Conservation (phyloP, 441 rosid species). For the Isatis lusitanica region DNA sequence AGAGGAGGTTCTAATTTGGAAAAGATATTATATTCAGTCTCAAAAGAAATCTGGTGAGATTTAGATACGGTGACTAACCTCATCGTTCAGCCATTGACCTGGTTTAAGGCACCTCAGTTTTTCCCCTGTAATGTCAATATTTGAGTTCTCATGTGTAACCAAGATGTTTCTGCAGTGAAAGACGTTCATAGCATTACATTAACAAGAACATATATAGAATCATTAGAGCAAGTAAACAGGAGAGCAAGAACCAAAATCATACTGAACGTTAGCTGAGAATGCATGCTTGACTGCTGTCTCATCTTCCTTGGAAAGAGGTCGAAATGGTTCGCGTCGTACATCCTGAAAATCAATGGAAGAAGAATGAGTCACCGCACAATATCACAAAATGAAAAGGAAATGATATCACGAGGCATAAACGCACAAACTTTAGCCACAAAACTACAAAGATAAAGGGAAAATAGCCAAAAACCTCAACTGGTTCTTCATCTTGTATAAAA, state of each 20-base stretch:
- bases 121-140: conserved; percentile 76
- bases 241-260: conserved; percentile 24
- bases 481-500: conserved; percentile 43
- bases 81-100: conserved; percentile 91
- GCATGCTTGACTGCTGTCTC: conserved; percentile 51
- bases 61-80: conserved; percentile 47
- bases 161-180: conserved; percentile 53
- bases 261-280: conserved; percentile 53
- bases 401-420: not conserved
- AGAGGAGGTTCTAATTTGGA: not conserved
- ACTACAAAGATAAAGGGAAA: not conserved
- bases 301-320: conserved; percentile 66
- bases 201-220: not conserved
- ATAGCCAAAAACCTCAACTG: conserved; percentile 41
- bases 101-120: conserved; percentile 73
- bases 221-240: conserved; percentile 5
- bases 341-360: conserved; percentile 47
- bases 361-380: not conserved
- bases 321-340: conserved; percentile 53
- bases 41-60: not conserved
- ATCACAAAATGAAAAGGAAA: conserved; percentile 1
- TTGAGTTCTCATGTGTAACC: conserved; percentile 59
- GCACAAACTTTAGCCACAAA: conserved; percentile 6
- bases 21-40: not conserved
- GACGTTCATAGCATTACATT: conserved; percentile 13